A percentile compares a stretch with the other conserved stretches of the same genome.
These are phyloP conservation scores for Marchantia paleacea DNA, from an alignment of 225 moss, liverwort and hornwort genomes.

Conservation along the genomic window DNA sequence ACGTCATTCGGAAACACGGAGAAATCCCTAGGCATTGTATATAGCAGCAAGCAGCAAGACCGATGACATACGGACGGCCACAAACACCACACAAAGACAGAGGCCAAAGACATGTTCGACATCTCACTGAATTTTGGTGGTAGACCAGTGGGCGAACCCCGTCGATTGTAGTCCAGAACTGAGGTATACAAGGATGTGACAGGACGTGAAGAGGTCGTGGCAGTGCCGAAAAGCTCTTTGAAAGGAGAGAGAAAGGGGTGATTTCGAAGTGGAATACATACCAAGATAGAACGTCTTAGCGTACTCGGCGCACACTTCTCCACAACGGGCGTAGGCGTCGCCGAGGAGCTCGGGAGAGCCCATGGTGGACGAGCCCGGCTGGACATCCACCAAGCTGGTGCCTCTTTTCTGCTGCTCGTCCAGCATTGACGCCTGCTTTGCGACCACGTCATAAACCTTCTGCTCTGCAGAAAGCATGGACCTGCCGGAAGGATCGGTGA, in stretches of 20 bases:
- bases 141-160: too few species aligned
- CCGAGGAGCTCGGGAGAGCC: constrained; percentile 49
- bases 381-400: constrained; percentile 22
- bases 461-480: constrained; percentile 58
- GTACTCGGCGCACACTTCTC: constrained; percentile 90
- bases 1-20: too few species aligned
- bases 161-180: too few species aligned
- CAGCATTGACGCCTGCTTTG: constrained; percentile 88
- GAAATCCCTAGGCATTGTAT: too few species aligned
- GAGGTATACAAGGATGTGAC: too few species aligned
- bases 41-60: too few species aligned
- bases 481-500: constrained; percentile 42
- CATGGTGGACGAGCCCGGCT: constrained; percentile 22
- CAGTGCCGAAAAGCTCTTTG: too few species aligned
- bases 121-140: too few species aligned
- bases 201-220: too few species aligned
- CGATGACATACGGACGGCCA: too few species aligned
- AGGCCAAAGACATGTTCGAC: too few species aligned
- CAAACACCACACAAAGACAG: too few species aligned
- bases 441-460: constrained; percentile 70
- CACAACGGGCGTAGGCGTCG: constrained; percentile 72
- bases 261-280: constrained; percentile 24
- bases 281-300: constrained; percentile 91
- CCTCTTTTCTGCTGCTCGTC: constrained; percentile 55
- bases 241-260: background rate